Conservation (phyloP, 352 stramenopile species). For the Plasmopara muralis region DNA sequence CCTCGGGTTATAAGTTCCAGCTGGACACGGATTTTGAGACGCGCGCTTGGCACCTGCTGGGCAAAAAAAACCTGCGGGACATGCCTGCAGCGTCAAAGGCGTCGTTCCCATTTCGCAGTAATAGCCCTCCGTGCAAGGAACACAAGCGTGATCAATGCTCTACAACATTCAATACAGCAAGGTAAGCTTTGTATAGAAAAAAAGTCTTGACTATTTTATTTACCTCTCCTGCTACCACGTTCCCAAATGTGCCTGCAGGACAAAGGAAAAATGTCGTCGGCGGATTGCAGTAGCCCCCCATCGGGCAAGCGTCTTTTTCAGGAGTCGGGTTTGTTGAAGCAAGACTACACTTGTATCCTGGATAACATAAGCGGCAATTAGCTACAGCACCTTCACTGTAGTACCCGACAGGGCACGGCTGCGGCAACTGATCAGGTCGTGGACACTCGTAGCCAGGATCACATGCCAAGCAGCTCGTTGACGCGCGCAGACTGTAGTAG, state of each 20-base stretch:
- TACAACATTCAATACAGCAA: constrained; percentile 13
- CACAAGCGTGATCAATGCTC: constrained; percentile 75
- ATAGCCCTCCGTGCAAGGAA: constrained; percentile 58
- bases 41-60: constrained; percentile 56
- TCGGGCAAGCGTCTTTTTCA: constrained; percentile 73
- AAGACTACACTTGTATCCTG: constrained; percentile 74
- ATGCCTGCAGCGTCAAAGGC: constrained; percentile 50
- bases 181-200: neutral
- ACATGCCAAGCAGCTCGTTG: constrained; percentile 61
- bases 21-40: constrained; percentile 77
- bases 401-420: constrained; percentile 81
- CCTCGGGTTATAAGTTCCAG: constrained; percentile 73
- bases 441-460: constrained; percentile 80
- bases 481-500: constrained; percentile 69
- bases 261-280: constrained; percentile 80
- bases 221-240: constrained; percentile 72
- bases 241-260: constrained; percentile 82
- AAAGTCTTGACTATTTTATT: neutral
- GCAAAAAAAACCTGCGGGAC: constrained; percentile 63
- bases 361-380: constrained; percentile 57
- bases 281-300: constrained; percentile 86
- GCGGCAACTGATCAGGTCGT: constrained; percentile 54
- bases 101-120: constrained; percentile 80
- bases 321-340: constrained; percentile 79
- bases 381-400: constrained; percentile 73